Evolutionary conservation across 257 asterid genomes (phyloP).

Genomic region (Primulina eburnea): DNA sequence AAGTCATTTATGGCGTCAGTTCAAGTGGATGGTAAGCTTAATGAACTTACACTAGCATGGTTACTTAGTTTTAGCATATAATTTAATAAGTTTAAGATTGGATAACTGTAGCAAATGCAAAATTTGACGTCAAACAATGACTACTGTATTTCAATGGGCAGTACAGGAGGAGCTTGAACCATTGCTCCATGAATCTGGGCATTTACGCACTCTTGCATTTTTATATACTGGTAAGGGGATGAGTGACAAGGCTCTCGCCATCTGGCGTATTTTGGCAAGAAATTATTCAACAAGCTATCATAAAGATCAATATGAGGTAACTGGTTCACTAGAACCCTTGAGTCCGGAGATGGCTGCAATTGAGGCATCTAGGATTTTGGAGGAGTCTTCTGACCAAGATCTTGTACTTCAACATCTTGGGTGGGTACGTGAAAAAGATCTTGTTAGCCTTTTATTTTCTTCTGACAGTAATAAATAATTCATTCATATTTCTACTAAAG

Average conservation of each 20-base stretch:
- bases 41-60: no score
- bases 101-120: conserved; percentile 14
- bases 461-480: not conserved
- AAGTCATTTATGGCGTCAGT: no score
- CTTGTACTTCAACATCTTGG: conserved; percentile 90
- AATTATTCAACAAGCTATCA: conserved; percentile 49
- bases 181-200: conserved; percentile 84
- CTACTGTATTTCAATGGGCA: conserved; percentile 66
- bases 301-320: conserved; percentile 40
- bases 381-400: conserved; percentile 83
- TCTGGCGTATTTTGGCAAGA: conserved; percentile 87
- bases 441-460: not conserved
- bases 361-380: conserved; percentile 84
- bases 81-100: conserved; percentile 2
- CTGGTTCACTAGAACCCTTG: conserved; percentile 42
- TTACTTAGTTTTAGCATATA: not conserved
- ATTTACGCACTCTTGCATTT: conserved; percentile 88
- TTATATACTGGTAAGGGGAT: conserved; percentile 88
- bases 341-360: conserved; percentile 60
- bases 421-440: conserved; percentile 62
- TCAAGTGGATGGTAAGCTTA: no score
- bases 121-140: conserved; percentile 30
- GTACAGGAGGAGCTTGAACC: conserved; percentile 99
- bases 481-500: conserved; percentile 6
- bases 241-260: conserved; percentile 80